A percentile compares a stretch with the other conserved stretches of the same genome.
phyloP scores from a whole-genome alignment of 108 stramenopile genomes.

The Fistulifera pelliculosa region DNA sequence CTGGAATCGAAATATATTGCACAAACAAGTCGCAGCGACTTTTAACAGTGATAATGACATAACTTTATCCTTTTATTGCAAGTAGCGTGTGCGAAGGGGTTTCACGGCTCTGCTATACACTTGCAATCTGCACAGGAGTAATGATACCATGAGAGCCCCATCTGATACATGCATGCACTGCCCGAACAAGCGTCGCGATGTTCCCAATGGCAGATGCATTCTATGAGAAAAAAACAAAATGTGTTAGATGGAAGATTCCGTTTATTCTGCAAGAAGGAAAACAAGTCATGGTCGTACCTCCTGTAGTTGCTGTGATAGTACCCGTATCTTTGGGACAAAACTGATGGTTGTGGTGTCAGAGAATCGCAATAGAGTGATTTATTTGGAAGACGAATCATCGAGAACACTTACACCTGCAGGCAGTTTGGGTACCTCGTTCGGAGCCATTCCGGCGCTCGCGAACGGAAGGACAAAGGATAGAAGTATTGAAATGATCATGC shows the following conservation, averaged over 20 bases:
- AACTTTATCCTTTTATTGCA: too few species aligned
- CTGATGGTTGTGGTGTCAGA: constrained; percentile 1
- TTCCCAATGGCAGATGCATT: constrained; percentile 87
- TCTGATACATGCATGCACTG: constrained; percentile 58
- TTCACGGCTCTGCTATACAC: constrained; percentile 56
- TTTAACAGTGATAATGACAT: too few species aligned
- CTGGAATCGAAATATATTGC: too few species aligned
- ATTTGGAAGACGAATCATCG: not conserved
- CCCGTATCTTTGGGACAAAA: constrained; percentile 69
- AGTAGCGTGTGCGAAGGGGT: too few species aligned
- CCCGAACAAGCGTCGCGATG: constrained; percentile 68
- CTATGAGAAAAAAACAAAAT: constrained; percentile 18
- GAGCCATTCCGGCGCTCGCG: not conserved
- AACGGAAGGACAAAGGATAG: too few species aligned
- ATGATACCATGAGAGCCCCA: constrained; percentile 78
- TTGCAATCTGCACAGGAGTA: constrained; percentile 67
- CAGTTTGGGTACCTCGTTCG: constrained; percentile 5
- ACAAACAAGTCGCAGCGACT: too few species aligned
- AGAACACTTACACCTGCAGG: constrained; percentile 10
- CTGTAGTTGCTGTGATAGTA: constrained; percentile 63
- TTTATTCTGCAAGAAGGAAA: constrained; percentile 1
- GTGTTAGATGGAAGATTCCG: constrained; percentile 1
- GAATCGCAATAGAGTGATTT: too few species aligned
- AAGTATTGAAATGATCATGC: too few species aligned
- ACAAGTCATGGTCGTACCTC: constrained; percentile 33